Percentiles rank a stretch among this genome's conserved stretches.
Evolutionary conservation across 2,329 filamentous ascomycete species (phyloP).

Genomic region (Colletotrichum tanaceti): DNA sequence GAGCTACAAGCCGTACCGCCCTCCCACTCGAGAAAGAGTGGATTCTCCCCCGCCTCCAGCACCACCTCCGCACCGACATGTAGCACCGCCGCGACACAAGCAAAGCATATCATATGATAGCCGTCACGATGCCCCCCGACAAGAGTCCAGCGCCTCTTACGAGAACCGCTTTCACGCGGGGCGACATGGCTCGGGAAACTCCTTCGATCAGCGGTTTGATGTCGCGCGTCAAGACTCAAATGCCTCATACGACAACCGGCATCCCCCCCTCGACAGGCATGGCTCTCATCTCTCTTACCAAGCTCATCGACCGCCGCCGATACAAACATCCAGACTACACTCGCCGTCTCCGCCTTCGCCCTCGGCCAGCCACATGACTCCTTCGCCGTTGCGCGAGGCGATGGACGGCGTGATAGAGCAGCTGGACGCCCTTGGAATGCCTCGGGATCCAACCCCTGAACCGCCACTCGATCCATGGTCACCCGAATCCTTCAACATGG

Average conservation of each 20-base stretch:
- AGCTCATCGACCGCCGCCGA: conserved; percentile 50
- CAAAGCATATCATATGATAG: conserved; percentile 49
- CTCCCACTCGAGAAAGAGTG: conserved; percentile 49
- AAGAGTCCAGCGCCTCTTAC: conserved; percentile 55
- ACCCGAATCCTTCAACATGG: conserved; percentile 81
- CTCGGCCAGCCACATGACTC: conserved; percentile 76
- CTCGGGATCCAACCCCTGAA: conserved; percentile 66
- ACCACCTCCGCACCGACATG: conserved; percentile 85
- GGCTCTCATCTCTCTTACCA: conserved; percentile 54
- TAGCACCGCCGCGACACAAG: conserved; percentile 47
- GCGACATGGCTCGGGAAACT: conserved; percentile 54
- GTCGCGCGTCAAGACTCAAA: conserved; percentile 48
- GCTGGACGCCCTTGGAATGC: conserved; percentile 83
- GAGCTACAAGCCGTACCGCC: conserved; percentile 48
- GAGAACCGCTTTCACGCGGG: conserved; percentile 49
- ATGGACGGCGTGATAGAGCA: conserved; percentile 99
- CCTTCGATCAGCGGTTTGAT: conserved; percentile 53
- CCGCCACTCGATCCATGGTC: conserved; percentile 83
- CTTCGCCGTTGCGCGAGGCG: conserved; percentile 89
- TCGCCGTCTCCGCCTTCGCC: conserved; percentile 78
- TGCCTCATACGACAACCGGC: conserved; percentile 47
- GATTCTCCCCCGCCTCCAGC: conserved; percentile 82
- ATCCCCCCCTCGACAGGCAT: conserved; percentile 50
- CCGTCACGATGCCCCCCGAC: conserved; percentile 47
- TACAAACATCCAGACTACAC: conserved; percentile 66